These are phyloP conservation scores for Hyaloscypha variabilis DNA, from an alignment of 495 filamentous ascomycete species.

Conservation along the genomic window DNA sequence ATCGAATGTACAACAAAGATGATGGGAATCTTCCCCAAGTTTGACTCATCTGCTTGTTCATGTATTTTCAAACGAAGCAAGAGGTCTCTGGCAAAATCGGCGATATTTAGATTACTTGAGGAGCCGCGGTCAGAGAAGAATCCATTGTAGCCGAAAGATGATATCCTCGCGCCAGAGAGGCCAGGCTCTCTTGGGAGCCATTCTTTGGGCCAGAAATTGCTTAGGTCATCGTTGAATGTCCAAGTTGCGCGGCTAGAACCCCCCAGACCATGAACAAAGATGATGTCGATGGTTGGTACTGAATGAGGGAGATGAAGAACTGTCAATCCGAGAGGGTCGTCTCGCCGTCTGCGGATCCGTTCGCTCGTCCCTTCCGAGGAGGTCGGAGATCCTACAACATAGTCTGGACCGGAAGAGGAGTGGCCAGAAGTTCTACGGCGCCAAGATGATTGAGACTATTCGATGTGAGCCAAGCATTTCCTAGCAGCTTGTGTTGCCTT, in stretches of 20 bases:
- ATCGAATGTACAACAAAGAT: slow-evolving; percentile 4
- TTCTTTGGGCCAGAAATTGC: slow-evolving; percentile 37
- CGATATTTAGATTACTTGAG: slow-evolving; percentile 20
- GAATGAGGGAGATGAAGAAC: slow-evolving; percentile 34
- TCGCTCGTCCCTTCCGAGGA: slow-evolving; percentile 6
- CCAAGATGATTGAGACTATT: slow-evolving; percentile 11
- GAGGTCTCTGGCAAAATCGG: slow-evolving; percentile 43
- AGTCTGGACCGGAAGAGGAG: slow-evolving; percentile 3
- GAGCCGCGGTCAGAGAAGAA: slow-evolving; percentile 6
- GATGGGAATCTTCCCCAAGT: slow-evolving; percentile 1
- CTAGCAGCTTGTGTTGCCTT: background rate
- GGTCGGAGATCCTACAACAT: slow-evolving; percentile 5
- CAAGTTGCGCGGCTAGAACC: slow-evolving; percentile 38
- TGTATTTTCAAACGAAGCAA: slow-evolving; percentile 39
- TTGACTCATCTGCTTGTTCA: slow-evolving; percentile 15
- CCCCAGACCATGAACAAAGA: slow-evolving; percentile 41
- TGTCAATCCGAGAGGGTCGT: slow-evolving; percentile 33
- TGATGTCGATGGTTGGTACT: slow-evolving; percentile 25
- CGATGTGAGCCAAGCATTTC: background rate
- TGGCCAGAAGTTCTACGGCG: slow-evolving; percentile 4
- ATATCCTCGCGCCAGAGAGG: slow-evolving; percentile 32
- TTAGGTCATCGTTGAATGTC: slow-evolving; percentile 33
- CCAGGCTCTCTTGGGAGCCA: slow-evolving; percentile 39
- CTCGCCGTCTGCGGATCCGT: background rate
- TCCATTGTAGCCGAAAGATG: slow-evolving; percentile 42